Evolutionary conservation across 1,139 yeast genomes (phyloP), one percentile per base, ranked within the genome.

Genomic region (Nematodospora anomalae): DNA sequence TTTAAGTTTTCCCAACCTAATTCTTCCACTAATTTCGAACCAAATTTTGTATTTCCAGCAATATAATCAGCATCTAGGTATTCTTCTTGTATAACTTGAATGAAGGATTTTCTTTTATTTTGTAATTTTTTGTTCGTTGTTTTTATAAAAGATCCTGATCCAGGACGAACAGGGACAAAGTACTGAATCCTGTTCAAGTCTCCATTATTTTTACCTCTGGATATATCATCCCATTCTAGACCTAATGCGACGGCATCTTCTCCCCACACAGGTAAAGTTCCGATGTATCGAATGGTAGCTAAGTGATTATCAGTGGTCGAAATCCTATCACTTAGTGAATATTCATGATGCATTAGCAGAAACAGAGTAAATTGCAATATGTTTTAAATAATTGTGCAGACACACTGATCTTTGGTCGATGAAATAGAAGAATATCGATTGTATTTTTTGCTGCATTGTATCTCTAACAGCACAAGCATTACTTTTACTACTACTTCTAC

Each of bases 131-230:
- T 32, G 63, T 57, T 49, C 49, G 60, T 49, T 2, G 58, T 46
- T 45, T 83, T 86, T 15, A 89, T 46, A 50, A 89, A 88, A 2
- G 95, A 80, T 0, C 88, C 96, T 1, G 84, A 51, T 1, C 58
- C 57, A 1, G 50, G 42, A 1, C 45, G 34, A 3, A 33, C 33
- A 4, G 67, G 56, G 3, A 58, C 58, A 55, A 89, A 89, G 58
- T 88, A 88, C 30, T 60, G 56, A 4, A 61, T 51, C 2, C 85
- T 94, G 30, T 79, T 72, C 32, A 79, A 76, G 18, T 70, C 66
- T 6, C 98, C 98, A 47, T 78, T 74, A 53, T 92, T 89, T 55
- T 86, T 84, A 9, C 98, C 98, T 33, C 79, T 68, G 4, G 52
- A 52, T 2, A 71, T 58, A 36, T 79, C 68, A 54, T 90, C 97